Evolutionary conservation across 2,329 filamentous ascomycete species (phyloP).

Genomic region (Chaetomium globosum): DNA sequence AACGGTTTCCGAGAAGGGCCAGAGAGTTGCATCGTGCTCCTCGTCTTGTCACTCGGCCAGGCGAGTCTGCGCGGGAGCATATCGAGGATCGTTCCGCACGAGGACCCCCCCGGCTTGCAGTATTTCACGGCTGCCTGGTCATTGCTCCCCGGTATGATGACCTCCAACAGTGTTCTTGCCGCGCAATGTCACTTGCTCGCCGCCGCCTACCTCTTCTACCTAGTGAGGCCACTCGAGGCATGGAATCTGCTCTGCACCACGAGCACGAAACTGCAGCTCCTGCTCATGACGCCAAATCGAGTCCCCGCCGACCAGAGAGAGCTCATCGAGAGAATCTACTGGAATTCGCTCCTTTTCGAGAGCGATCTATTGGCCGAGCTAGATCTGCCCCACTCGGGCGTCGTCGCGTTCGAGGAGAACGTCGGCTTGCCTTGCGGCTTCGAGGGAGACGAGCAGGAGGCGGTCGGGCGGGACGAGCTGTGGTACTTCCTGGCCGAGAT

Average conservation of each 20-base stretch:
- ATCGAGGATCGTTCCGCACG: slow-evolving; percentile 67
- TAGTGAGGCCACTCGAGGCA: slow-evolving; percentile 79
- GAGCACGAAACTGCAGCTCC: slow-evolving; percentile 77
- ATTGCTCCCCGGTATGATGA: slow-evolving; percentile 76
- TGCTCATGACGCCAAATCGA: slow-evolving; percentile 72
- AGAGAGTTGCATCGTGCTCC: slow-evolving; percentile 78
- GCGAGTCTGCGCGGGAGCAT: slow-evolving; percentile 77
- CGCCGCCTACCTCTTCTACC: slow-evolving; percentile 79
- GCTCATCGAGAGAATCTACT: slow-evolving; percentile 76
- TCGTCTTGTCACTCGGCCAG: slow-evolving; percentile 76
- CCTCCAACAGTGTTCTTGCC: slow-evolving; percentile 74
- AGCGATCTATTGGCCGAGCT: slow-evolving; percentile 78
- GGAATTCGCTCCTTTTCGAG: slow-evolving; percentile 80
- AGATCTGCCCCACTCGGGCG: slow-evolving; percentile 79
- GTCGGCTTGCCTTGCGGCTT: slow-evolving; percentile 79
- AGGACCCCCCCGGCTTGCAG: slow-evolving; percentile 73
- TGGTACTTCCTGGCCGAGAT: slow-evolving; percentile 89
- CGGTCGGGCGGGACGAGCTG: slow-evolving; percentile 72
- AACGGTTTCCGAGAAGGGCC: slow-evolving; percentile 77
- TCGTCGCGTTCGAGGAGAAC: slow-evolving; percentile 79
- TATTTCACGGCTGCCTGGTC: slow-evolving; percentile 83
- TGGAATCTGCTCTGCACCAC: slow-evolving; percentile 80
- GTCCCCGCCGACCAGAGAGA: slow-evolving; percentile 72
- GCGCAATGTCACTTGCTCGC: slow-evolving; percentile 80
- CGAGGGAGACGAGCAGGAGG: slow-evolving; percentile 66